Evolutionary conservation across 108 stramenopile genomes (phyloP).

Genomic region (Nitzschia sp.): DNA sequence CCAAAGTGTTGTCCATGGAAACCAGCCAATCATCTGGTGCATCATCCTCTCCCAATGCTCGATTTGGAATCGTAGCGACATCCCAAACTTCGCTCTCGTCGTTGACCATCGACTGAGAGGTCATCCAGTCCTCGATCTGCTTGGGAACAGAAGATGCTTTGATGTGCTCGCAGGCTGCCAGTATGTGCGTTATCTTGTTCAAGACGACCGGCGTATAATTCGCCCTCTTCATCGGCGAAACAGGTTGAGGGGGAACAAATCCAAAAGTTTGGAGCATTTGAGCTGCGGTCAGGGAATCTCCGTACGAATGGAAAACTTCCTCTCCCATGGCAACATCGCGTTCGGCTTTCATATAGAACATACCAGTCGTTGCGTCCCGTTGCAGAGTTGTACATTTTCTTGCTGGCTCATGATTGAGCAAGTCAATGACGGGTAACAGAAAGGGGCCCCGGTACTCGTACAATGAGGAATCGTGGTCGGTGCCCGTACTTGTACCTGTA

Average conservation of each 20-base stretch:
- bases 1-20: neutral
- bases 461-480: neutral
- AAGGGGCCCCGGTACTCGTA: slow-evolving; percentile 52
- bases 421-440: slow-evolving; percentile 78
- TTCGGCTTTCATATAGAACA: slow-evolving; percentile 74
- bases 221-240: neutral
- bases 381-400: slow-evolving; percentile 63
- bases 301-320: slow-evolving; percentile 84
- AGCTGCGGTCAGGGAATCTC: slow-evolving; percentile 56
- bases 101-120: neutral
- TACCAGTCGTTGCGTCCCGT: slow-evolving; percentile 20
- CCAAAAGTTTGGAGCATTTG: slow-evolving; percentile 86
- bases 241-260: slow-evolving; percentile 51
- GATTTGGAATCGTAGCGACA: slow-evolving; percentile 7
- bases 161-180: slow-evolving; percentile 44
- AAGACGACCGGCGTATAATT: slow-evolving; percentile 2
- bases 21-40: slow-evolving; percentile 34
- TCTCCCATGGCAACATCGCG: slow-evolving; percentile 59
- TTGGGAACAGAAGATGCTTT: slow-evolving; percentile 32
- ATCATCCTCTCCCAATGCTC: neutral
- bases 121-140: slow-evolving; percentile 17
- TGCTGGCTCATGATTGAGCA: slow-evolving; percentile 72
- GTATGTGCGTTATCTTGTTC: slow-evolving; percentile 32
- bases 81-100: slow-evolving; percentile 35
- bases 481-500: slow-evolving; percentile 10